Base-by-base conservation (phyloP, 139 green algal genomes). In the Chlorella ohadii region DNA sequence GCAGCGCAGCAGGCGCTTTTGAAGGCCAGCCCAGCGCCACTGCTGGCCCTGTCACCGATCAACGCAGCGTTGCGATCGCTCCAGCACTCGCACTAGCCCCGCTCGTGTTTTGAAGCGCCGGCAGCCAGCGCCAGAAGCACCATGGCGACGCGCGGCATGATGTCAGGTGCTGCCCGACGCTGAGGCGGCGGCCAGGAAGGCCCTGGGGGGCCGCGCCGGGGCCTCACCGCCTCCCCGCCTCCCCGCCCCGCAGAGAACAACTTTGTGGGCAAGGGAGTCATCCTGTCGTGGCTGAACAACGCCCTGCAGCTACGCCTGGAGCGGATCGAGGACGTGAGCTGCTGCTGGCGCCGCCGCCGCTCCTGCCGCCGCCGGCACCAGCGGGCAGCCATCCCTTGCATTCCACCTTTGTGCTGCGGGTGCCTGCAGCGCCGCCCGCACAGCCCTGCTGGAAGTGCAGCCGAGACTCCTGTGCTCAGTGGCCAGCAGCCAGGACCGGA, bases 261-360 rank as follows among this genome's bases (percentile, higher is more conserved):
- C 38, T 97, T 99, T 84, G 88, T 98, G 1, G 91, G 94, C 44
- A 91, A 94, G 38, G 87, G 75, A 4, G 95, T 97, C 65, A 86
- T 99, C 17, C 78, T 99, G n/a, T 66, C 75, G 12, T 99, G 96
- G 97, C 94, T 99, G 31, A 98, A 99, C 86, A 89, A 61, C 25
- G 95, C 93, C 4, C 86, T 99, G n/a, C 85, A 83, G 23, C 85
- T 98, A 12, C 92, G 92, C 2, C 66, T 99, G 16, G 86, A 86
- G 41, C 98, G 98, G 82, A 93, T 99, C 9, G 97, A 99, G 86
- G 92, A 98, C 89, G 95, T 97, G 64, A 57, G 89, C 19, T 38
- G 12, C 13, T 33, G 75, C 4, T 39, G 27, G 27, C 61, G 61
- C 16, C 77, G 77, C 38, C 61, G 19, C 11, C 31, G 74, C 74